Evolutionary conservation across 495 filamentous ascomycete genomes (phyloP), one percentile per base, ranked within the genome.

Genomic region (Parathielavia appendiculata): DNA sequence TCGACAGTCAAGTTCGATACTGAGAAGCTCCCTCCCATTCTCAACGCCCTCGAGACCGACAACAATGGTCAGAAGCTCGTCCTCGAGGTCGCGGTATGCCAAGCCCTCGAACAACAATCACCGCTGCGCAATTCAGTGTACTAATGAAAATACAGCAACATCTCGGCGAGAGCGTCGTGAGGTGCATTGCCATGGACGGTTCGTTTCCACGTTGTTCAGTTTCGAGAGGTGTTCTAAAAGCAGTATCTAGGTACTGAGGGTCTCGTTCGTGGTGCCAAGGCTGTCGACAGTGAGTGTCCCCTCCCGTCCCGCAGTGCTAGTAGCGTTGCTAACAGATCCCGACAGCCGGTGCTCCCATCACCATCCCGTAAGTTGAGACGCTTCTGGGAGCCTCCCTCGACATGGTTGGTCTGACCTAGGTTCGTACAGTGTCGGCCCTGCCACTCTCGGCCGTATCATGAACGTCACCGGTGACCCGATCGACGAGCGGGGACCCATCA

Each of bases 141-240:
- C 79, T 83, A 69, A 84, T 72, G 36, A n/a, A 8, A 23, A 50
- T 47, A 69, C 71, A 96, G 91, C 93, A 98, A 96, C 93, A 98
- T 85, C 81, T 98, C 78, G 93, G 93, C 81, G 90, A 98, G 84
- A 96, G 89, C 84, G 91, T 96, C 73, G 95, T 98, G 76, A 87
- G 93, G 79, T 92, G 89, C 74, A 98, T 98, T 95, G 95, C 93
- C 79, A 98, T 98, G 93, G 93, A 98, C 79, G 93, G 93, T 95
- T 85, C 76, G 88, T 79, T 53, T 57, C 56, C n/a, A 49, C 41
- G n/a, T 49, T 51, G 44, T 14, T 63, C 14, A 20, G 22, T 51
- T 59, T 22, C 56, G 54, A 46, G 56, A 63, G 69, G 66, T 72
- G 63, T 59, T 70, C 51, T 61, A 40, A 60, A 52, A 19, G 17